Evolutionary conservation across 2,329 filamentous ascomycete genomes (phyloP).

Genomic region (Acarospora socialis): DNA sequence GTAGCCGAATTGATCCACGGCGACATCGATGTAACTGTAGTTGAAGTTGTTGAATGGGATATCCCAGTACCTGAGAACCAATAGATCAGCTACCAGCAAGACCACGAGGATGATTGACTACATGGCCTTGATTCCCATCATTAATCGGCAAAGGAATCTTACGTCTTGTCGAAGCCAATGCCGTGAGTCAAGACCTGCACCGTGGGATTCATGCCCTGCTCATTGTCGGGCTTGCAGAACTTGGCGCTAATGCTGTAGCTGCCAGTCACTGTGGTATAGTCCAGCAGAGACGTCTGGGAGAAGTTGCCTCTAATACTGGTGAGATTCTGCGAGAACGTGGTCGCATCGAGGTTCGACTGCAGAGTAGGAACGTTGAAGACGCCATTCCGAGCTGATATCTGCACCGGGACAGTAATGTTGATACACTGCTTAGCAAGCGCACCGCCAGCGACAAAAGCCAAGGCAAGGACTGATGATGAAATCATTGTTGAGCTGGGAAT

Average conservation of each 20-base stretch:
- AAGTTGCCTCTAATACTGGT: conserved; percentile 38
- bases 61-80: conserved; percentile 46
- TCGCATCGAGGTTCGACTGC: conserved; percentile 41
- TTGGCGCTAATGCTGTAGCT: conserved; percentile 45
- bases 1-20: conserved; percentile 41
- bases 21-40: conserved; percentile 47
- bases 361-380: conserved; percentile 38
- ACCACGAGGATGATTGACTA: too few species aligned
- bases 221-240: conserved; percentile 44
- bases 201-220: conserved; percentile 12
- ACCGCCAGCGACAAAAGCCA: conserved; percentile 6
- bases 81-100: too few species aligned
- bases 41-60: conserved; percentile 41
- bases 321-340: conserved; percentile 40
- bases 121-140: too few species aligned
- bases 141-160: too few species aligned
- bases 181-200: conserved; percentile 40
- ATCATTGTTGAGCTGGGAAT: too few species aligned
- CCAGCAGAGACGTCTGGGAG: conserved; percentile 30
- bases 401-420: conserved; percentile 43
- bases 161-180: conserved; percentile 39
- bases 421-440: conserved; percentile 24
- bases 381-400: conserved; percentile 39
- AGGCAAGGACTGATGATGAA: conserved; percentile 1
- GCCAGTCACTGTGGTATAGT: conserved; percentile 37